Evolutionary conservation across 768 basidiomycete species (phyloP).

Genomic region (Heimioporus sp.): DNA sequence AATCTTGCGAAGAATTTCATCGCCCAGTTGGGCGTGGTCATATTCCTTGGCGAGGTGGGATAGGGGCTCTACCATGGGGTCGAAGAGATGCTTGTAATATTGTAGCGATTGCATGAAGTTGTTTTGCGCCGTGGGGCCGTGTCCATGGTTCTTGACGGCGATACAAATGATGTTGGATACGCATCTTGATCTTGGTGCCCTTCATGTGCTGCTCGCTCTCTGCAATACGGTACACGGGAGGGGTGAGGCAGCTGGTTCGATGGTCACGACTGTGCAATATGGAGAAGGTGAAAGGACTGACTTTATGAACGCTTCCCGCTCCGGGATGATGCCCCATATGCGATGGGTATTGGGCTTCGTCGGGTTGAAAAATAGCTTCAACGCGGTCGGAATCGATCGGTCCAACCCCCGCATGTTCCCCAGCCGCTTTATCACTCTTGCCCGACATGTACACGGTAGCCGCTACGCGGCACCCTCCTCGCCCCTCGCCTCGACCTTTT

Average conservation of each 20-base stretch:
- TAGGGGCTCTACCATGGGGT: slow-evolving; percentile 91
- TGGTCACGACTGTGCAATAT: neutral
- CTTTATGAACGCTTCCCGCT: slow-evolving; percentile 85
- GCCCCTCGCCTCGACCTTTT: slow-evolving; percentile 62
- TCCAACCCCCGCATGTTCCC: slow-evolving; percentile 67
- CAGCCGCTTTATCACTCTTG: slow-evolving; percentile 54
- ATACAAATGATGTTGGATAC: slow-evolving; percentile 84
- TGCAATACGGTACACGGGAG: slow-evolving; percentile 82
- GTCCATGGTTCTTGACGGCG: slow-evolving; percentile 89
- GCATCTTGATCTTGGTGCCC: slow-evolving; percentile 59
- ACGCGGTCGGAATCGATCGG: slow-evolving; percentile 65
- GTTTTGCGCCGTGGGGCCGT: slow-evolving; percentile 81
- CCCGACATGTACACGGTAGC: slow-evolving; percentile 51
- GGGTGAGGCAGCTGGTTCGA: slow-evolving; percentile 72
- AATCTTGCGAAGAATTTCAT: slow-evolving; percentile 89
- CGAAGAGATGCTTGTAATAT: slow-evolving; percentile 91
- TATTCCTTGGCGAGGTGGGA: slow-evolving; percentile 78
- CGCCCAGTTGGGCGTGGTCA: slow-evolving; percentile 85
- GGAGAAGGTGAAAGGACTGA: slow-evolving; percentile 15
- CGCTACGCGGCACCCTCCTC: slow-evolving; percentile 47
- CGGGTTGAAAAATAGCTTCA: slow-evolving; percentile 70
- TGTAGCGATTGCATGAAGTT: slow-evolving; percentile 89
- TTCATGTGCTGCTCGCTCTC: slow-evolving; percentile 93
- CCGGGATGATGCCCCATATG: slow-evolving; percentile 87
- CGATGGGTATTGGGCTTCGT: slow-evolving; percentile 67